Percentiles rank a stretch among this genome's conserved stretches.
These are phyloP conservation scores for Turritis glabra DNA, from an alignment of 345 rosid species.

Conservation along the genomic window DNA sequence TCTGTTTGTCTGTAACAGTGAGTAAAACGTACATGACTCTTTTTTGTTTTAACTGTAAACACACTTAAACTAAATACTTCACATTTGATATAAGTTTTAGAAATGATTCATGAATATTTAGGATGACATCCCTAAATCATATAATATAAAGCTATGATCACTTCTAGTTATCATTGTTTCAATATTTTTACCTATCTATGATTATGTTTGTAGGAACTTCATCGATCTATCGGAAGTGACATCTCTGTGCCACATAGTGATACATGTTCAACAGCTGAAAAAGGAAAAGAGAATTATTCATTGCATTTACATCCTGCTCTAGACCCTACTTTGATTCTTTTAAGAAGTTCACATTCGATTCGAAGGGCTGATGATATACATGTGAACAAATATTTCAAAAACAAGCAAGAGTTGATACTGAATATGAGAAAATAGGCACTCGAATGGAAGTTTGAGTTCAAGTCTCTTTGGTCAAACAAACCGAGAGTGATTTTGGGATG, in stretches of 20 bases:
- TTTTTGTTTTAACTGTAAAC: too few species aligned
- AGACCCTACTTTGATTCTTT: neutral
- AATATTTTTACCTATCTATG: too few species aligned
- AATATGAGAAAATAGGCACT: too few species aligned
- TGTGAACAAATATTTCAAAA: neutral
- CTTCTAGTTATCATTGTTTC: too few species aligned
- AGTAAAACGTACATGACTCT: neutral
- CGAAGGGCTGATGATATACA: neutral
- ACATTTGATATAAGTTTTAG: too few species aligned
- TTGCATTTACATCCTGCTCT: neutral
- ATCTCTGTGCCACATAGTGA: neutral
- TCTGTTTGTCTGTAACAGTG: neutral
- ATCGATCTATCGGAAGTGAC: neutral
- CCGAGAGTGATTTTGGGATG: neutral
- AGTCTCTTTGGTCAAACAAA: neutral
- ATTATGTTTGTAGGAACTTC: neutral
- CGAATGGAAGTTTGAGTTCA: constrained; percentile 1
- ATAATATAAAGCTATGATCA: too few species aligned
- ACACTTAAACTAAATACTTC: too few species aligned
- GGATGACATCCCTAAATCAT: too few species aligned
- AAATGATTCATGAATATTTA: too few species aligned
- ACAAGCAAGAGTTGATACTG: neutral
- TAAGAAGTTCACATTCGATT: neutral
- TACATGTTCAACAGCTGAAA: neutral
- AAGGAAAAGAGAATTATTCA: too few species aligned